A percentile compares a stretch with the other conserved stretches of the same genome.
Evolutionary conservation across 805 yeast species (phyloP).

Genomic region (Peterozyma toletana): DNA sequence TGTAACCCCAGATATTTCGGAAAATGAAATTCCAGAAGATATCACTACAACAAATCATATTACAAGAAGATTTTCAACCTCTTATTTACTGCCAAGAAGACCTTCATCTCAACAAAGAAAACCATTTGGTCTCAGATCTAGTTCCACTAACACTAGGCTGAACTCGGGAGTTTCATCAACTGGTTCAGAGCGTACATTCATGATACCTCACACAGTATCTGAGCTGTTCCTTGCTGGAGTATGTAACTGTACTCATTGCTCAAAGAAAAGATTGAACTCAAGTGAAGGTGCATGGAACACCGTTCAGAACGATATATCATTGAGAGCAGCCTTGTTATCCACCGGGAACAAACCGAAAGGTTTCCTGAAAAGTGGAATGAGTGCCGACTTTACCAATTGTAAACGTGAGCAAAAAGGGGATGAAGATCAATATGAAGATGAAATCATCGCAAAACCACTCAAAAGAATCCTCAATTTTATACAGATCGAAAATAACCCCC

Average conservation of each 20-base stretch:
- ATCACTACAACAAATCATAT: not conserved
- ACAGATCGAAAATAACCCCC: too few relatives aligned
- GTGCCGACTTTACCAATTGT: not conserved
- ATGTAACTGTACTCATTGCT: not conserved
- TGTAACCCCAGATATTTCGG: not conserved
- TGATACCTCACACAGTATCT: not conserved
- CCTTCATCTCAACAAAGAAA: not conserved
- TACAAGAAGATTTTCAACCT: not conserved
- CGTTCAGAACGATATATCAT: not conserved
- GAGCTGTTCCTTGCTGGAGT: not conserved
- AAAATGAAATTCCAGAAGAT: not conserved
- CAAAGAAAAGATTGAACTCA: not conserved
- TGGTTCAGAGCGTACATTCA: not conserved
- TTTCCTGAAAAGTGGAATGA: not conserved
- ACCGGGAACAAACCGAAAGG: not conserved
- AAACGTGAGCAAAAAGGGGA: not conserved
- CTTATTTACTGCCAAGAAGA: not conserved
- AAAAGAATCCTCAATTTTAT: too few relatives aligned
- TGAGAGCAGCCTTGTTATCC: not conserved
- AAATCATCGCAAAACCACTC: too few relatives aligned
- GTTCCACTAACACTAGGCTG: not conserved
- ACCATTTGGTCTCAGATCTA: too few relatives aligned
- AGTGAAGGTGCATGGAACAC: not conserved
- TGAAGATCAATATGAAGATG: too few relatives aligned
- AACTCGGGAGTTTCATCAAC: not conserved